A percentile compares a stretch with the other conserved stretches of the same genome.
Evolutionary conservation across 768 basidiomycete species (phyloP).

Genomic region (Trametes elegans): DNA sequence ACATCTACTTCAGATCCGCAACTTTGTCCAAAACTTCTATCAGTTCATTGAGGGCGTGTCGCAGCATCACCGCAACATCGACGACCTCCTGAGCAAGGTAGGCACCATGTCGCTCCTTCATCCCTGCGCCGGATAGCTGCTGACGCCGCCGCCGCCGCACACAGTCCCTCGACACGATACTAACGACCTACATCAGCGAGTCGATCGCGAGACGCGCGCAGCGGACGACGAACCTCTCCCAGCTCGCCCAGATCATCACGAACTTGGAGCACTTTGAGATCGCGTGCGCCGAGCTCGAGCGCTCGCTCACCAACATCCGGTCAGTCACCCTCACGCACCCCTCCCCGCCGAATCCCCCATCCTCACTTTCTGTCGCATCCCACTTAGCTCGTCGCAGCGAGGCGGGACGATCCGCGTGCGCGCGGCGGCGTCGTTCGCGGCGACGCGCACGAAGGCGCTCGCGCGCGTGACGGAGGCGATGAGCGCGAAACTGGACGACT

Average conservation of each 20-base stretch:
- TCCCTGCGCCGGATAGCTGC: background rate
- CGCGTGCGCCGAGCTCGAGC: slow-evolving; percentile 82
- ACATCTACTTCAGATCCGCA: slow-evolving; percentile 56
- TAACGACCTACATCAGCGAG: slow-evolving; percentile 73
- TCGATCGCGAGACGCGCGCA: slow-evolving; percentile 73
- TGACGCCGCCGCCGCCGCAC: slow-evolving; percentile 1
- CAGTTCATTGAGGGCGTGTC: slow-evolving; percentile 94
- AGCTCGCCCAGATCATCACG: slow-evolving; percentile 89
- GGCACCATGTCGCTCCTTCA: background rate
- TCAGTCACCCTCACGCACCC: slow-evolving; percentile 29
- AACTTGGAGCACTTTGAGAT: slow-evolving; percentile 91
- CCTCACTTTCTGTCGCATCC: background rate
- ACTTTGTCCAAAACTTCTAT: slow-evolving; percentile 93
- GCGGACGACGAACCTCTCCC: slow-evolving; percentile 76
- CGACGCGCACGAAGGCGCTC: slow-evolving; percentile 66
- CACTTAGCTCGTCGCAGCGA: slow-evolving; percentile 74
- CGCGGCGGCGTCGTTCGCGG: slow-evolving; percentile 61
- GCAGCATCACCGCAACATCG: slow-evolving; percentile 88
- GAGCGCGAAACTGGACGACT: slow-evolving; percentile 89
- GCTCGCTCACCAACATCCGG: slow-evolving; percentile 81
- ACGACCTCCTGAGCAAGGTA: slow-evolving; percentile 88
- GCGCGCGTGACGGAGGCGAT: slow-evolving; percentile 80
- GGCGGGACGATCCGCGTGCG: slow-evolving; percentile 77
- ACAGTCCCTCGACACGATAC: slow-evolving; percentile 83
- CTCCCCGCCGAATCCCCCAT: background rate